phyloP scores from a whole-genome alignment of 2,329 filamentous ascomycete species.

The Sodiomyces alkalinus region DNA sequence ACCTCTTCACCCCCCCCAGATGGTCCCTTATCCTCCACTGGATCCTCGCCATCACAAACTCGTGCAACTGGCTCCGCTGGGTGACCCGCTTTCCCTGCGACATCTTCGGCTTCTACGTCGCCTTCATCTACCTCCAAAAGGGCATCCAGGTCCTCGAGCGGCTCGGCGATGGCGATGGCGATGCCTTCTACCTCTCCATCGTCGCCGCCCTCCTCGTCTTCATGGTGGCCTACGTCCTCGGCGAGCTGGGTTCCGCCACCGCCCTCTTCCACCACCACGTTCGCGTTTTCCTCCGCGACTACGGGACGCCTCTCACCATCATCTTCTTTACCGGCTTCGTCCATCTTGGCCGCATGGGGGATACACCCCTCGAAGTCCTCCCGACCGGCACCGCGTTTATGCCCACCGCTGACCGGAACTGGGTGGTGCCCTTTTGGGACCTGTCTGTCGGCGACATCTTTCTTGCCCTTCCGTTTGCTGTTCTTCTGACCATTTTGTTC shows the following conservation, averaged over 20 bases:
- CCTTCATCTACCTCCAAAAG: constrained; percentile 83
- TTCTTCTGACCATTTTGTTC: constrained; percentile 71
- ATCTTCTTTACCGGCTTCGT: constrained; percentile 86
- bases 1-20: constrained; percentile 26
- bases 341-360: constrained; percentile 69
- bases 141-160: constrained; percentile 72
- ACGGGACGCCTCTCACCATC: constrained; percentile 69
- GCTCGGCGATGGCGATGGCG: constrained; percentile 51
- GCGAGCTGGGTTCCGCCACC: constrained; percentile 52
- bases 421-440: constrained; percentile 75
- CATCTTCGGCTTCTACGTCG: constrained; percentile 88
- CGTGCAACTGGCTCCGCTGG: constrained; percentile 77
- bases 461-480: constrained; percentile 71
- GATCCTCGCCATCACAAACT: constrained; percentile 69
- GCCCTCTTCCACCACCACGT: constrained; percentile 63
- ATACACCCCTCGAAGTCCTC: constrained; percentile 52
- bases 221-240: constrained; percentile 59
- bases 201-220: constrained; percentile 65
- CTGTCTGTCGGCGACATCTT: constrained; percentile 60
- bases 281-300: constrained; percentile 76
- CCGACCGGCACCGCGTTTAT: constrained; percentile 67
- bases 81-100: constrained; percentile 87
- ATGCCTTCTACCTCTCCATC: constrained; percentile 65
- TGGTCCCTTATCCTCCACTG: constrained; percentile 80
- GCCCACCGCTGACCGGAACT: constrained; percentile 57